Percentiles rank a stretch among this genome's conserved stretches.
Evolutionary conservation across 2,329 filamentous ascomycete genomes (phyloP).

Genomic region (Penicillium sp.): DNA sequence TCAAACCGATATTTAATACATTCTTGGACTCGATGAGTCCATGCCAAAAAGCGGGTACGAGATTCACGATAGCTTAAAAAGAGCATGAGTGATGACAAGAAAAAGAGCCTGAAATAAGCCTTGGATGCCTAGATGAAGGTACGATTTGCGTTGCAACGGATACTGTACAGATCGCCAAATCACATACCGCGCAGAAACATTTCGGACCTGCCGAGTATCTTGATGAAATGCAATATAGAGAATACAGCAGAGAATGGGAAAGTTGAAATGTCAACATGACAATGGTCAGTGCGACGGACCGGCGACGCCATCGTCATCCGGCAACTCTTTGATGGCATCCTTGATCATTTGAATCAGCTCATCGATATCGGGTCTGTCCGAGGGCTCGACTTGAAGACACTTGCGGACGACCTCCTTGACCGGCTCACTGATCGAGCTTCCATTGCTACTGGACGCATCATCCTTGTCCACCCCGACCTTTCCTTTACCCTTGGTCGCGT

Average conservation of each 20-base stretch:
- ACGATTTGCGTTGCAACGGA: constrained; percentile 13
- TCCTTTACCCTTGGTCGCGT: constrained; percentile 59
- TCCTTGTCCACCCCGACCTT: constrained; percentile 36
- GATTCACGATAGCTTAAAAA: too few relatives aligned
- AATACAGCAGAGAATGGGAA: background rate
- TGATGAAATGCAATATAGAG: background rate
- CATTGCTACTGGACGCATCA: constrained; percentile 34
- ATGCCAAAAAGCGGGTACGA: too few relatives aligned
- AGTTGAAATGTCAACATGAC: background rate
- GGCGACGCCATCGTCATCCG: constrained; percentile 55
- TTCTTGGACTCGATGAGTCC: too few relatives aligned
- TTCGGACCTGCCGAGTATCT: constrained; percentile 16
- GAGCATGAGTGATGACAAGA: background rate
- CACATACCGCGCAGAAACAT: constrained; percentile 8
- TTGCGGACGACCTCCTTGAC: constrained; percentile 84
- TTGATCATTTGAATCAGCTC: constrained; percentile 80
- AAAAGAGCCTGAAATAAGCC: background rate
- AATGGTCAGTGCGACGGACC: constrained; percentile 22
- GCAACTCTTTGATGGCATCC: constrained; percentile 64
- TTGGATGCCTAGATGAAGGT: background rate
- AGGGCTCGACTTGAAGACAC: constrained; percentile 83
- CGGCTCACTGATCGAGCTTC: constrained; percentile 68
- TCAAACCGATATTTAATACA: too few relatives aligned
- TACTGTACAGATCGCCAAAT: constrained; percentile 27
- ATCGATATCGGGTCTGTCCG: constrained; percentile 81